Evolutionary conservation across 2,329 filamentous ascomycete species (phyloP).

Genomic region (Cryoendolithus antarcticus): DNA sequence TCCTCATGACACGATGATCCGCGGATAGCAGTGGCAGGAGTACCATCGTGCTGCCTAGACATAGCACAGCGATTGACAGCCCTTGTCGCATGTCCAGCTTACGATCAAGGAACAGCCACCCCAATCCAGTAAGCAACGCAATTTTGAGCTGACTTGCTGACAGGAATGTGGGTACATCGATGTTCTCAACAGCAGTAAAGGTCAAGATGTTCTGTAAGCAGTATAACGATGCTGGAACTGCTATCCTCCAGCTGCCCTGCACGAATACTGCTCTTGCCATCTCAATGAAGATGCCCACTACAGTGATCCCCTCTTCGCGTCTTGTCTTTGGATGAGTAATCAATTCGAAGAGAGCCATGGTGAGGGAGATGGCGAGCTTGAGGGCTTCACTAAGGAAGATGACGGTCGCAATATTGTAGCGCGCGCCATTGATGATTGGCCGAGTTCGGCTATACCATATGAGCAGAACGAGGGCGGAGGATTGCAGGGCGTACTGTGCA

Average conservation of each 20-base stretch:
- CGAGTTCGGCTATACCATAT: slow-evolving; percentile 94
- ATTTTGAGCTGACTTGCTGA: slow-evolving; percentile 93
- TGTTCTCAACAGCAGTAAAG: slow-evolving; percentile 79
- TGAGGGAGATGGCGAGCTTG: slow-evolving; percentile 76
- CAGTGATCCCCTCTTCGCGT: slow-evolving; percentile 52
- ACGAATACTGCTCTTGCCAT: slow-evolving; percentile 73
- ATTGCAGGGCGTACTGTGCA: slow-evolving; percentile 61
- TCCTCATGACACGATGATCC: slow-evolving; percentile 7
- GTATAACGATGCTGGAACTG: slow-evolving; percentile 76
- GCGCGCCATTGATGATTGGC: slow-evolving; percentile 69
- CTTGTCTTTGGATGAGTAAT: slow-evolving; percentile 61
- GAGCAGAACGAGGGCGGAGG: slow-evolving; percentile 66
- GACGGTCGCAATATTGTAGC: slow-evolving; percentile 87
- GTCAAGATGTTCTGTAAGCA: slow-evolving; percentile 89
- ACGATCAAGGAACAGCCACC: slow-evolving; percentile 61
- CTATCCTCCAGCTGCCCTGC: slow-evolving; percentile 88
- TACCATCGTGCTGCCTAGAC: slow-evolving; percentile 49
- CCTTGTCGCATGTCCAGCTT: slow-evolving; percentile 62
- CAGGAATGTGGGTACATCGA: slow-evolving; percentile 88
- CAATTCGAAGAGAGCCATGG: slow-evolving; percentile 77
- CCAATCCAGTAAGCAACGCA: slow-evolving; percentile 78
- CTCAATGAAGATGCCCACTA: slow-evolving; percentile 52
- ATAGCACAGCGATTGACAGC: slow-evolving; percentile 66
- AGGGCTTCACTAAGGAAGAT: slow-evolving; percentile 88
- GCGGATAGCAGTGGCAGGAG: slow-evolving; percentile 24